Evolutionary conservation across 2,329 filamentous ascomycete species (phyloP), one percentile per base, ranked within the genome.

Genomic region (Colletotrichum aenigma): DNA sequence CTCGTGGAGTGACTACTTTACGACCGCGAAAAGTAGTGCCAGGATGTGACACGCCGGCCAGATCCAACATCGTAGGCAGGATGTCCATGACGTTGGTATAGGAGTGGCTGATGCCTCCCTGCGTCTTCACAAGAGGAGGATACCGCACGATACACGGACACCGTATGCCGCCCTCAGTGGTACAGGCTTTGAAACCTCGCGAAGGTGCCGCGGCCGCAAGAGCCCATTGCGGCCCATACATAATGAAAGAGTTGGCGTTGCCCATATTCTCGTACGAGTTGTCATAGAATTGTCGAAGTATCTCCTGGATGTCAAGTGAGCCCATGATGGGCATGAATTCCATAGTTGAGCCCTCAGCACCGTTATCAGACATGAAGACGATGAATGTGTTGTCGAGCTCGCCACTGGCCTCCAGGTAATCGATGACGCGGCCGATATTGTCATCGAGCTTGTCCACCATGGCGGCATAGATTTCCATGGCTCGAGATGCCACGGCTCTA

Each of bases 401-500:
- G 56, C 85, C 86, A 9, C 85, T 88, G 24, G 83, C 79, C 70
- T 87, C 84, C 4, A 91, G 85, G 71, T 90, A 88, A 52, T 88
- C 81, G 36, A 90, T 83, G 5, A 91, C 87, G 67, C 88, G 87
- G 38, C 89, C 89, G n/a, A 91, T 86, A 68, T 89, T 88, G 55
- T 82, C 79, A 75, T 91, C 89, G 70, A 91, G 90, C 65, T 85
- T 85, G 71, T 91, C 89, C 15, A 91, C 89, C 89, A 91, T 91
- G 1, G 85, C 90, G 0, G 90, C 89, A 71, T 88, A 91, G 13
- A 88, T 86, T 76, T 91, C 83, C 83, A 84, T 84, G n/a, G 79
- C 78, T n/a, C 81, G 77, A 8, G 79, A 77, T 3, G 81, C 81
- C 12, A 67, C 56, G 9, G 78, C 78, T 30, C 78, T 56, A 7